A percentile compares a stretch with the other conserved stretches of the same genome.
phyloP scores from a whole-genome alignment of 1,284 basidiomycete genomes.

The Vanrija sp. region DNA sequence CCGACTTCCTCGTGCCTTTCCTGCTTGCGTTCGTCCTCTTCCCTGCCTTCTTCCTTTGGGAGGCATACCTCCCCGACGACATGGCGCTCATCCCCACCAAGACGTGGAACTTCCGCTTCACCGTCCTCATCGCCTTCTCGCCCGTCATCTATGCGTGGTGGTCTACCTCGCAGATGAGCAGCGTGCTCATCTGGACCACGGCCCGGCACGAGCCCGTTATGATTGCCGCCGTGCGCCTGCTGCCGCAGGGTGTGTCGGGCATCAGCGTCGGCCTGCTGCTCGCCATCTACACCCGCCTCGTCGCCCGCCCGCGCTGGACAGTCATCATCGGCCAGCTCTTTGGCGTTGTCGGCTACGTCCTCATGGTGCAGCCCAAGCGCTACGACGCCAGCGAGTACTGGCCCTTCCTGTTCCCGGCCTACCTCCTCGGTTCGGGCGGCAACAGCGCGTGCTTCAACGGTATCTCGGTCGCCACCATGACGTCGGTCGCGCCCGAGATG shows the following conservation, averaged over 20 bases:
- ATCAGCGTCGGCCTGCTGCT: neutral
- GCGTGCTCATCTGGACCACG: slow-evolving; percentile 3
- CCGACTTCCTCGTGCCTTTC: slow-evolving; percentile 31
- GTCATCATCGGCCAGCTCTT: slow-evolving; percentile 20
- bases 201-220: slow-evolving; percentile 5
- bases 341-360: slow-evolving; percentile 10
- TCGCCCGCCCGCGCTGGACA: slow-evolving; percentile 14
- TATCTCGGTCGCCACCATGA: slow-evolving; percentile 35
- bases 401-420: slow-evolving; percentile 36
- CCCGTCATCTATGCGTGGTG: slow-evolving; percentile 23
- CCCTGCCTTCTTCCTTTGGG: slow-evolving; percentile 31
- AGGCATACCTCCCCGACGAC: slow-evolving; percentile 9
- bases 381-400: slow-evolving; percentile 29
- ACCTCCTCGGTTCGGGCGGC: slow-evolving; percentile 30
- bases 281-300: neutral
- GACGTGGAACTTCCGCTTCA: slow-evolving; percentile 31
- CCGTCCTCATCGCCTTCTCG: slow-evolving; percentile 20
- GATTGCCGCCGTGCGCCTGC: slow-evolving; percentile 11
- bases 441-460: slow-evolving; percentile 24
- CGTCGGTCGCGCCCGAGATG: slow-evolving; percentile 30
- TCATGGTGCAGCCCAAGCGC: slow-evolving; percentile 8
- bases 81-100: slow-evolving; percentile 18
- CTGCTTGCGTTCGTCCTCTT: slow-evolving; percentile 26
- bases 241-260: slow-evolving; percentile 12
- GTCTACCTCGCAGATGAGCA: slow-evolving; percentile 2